Evolutionary conservation across 176 grass and related monocot species (phyloP).

Genomic region (Zoysia pacifica): DNA sequence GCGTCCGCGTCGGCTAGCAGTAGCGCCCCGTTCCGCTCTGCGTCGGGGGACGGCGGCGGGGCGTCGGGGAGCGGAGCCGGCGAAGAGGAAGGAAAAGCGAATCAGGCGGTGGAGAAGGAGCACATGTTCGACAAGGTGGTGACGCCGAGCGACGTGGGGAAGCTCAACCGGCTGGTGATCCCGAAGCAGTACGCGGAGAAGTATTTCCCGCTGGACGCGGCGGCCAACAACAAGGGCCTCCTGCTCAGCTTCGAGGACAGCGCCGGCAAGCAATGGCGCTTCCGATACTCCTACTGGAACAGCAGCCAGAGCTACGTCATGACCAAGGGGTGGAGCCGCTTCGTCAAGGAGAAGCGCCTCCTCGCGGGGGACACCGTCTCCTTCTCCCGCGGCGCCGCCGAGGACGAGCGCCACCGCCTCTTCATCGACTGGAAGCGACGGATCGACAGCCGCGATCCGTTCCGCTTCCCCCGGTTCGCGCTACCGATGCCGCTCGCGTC

Average conservation of each 20-base stretch:
- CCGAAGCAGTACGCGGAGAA: conserved; percentile 99
- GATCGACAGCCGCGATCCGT: conserved; percentile 45
- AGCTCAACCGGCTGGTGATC: conserved; percentile 96
- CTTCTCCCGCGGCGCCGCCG: conserved; percentile 75
- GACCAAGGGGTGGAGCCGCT: conserved; percentile 99
- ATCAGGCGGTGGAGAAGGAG: conserved; percentile 65
- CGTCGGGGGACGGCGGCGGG: conserved; percentile 39
- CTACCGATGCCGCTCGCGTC: conserved; percentile 31
- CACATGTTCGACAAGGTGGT: conserved; percentile 99
- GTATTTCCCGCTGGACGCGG: conserved; percentile 82
- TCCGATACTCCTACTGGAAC: conserved; percentile 99
- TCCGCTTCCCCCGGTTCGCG: conserved; percentile 49
- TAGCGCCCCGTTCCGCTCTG: conserved; percentile 29
- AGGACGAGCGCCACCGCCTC: conserved; percentile 58
- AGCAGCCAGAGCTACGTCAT: conserved; percentile 99
- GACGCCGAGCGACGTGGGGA: conserved; percentile 97
- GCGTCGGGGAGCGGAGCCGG: conserved; percentile 42
- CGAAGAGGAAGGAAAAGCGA: neutral
- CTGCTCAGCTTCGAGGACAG: conserved; percentile 89
- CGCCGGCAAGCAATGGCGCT: conserved; percentile 90
- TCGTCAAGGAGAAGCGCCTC: conserved; percentile 98
- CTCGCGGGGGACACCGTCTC: conserved; percentile 89
- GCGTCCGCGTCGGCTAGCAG: conserved; percentile 37
- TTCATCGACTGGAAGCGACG: conserved; percentile 97
- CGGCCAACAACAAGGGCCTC: conserved; percentile 77